Evolutionary conservation across 805 yeast genomes (phyloP).

Genomic region (Isabelozyma pseudorhagii): DNA sequence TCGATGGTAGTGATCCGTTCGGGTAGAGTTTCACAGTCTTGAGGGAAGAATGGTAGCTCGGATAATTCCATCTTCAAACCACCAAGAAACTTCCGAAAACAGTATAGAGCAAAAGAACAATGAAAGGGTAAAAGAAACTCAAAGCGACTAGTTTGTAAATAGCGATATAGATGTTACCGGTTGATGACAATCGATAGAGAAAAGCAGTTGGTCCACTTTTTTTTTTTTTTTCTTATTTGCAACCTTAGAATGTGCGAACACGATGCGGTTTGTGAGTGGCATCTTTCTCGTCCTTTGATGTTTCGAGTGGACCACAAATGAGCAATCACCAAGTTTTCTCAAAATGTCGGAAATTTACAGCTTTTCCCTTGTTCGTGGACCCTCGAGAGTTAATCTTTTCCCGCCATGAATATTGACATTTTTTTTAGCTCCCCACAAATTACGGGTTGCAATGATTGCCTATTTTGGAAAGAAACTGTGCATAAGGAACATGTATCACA

Average conservation of each 20-base stretch:
- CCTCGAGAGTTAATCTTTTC: too few species aligned
- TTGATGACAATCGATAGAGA: background rate
- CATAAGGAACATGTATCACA: too few species aligned
- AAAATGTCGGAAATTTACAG: too few species aligned
- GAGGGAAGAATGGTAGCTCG: background rate
- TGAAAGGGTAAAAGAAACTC: background rate
- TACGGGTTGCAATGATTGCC: too few species aligned
- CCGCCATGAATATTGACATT: too few species aligned
- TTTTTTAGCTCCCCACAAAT: too few species aligned
- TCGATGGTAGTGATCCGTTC: background rate
- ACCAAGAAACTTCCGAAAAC: background rate
- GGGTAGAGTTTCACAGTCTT: background rate
- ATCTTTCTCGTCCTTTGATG: too few species aligned
- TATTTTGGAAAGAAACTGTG: too few species aligned
- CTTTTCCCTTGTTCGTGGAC: too few species aligned
- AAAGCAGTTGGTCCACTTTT: background rate
- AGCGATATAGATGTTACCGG: background rate
- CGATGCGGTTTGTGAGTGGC: too few species aligned
- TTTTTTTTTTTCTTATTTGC: background rate
- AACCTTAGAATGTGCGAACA: background rate
- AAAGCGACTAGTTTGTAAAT: background rate
- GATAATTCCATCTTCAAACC: background rate
- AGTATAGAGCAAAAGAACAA: background rate
- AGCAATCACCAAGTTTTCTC: too few species aligned
- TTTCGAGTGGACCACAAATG: too few species aligned